Base-by-base conservation (phyloP, 495 filamentous ascomycete genomes). In the Neurospora pannonica region DNA sequence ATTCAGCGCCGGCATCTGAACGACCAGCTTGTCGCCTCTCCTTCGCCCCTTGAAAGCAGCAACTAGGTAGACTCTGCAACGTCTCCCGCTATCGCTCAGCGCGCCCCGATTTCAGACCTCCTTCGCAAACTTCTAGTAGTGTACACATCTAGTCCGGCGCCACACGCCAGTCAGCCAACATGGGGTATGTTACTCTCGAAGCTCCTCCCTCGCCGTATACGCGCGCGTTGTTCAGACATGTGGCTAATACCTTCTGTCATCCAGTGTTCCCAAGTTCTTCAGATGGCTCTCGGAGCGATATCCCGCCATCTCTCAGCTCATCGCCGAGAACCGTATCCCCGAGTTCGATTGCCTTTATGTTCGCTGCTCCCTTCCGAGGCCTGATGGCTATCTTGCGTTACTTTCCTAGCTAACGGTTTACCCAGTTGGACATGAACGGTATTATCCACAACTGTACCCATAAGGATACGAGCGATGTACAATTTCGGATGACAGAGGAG, bases 391-490 rank as follows among this genome's bases (percentile, higher is more conserved):
- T n/a, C 54, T 38, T 13, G 62, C 38, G 62, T 38, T 48, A 5
- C 21, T 73, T 42, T 24, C 70, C 38, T 39, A 37, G 74, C 80
- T 80, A 70, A 79, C 79, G 71, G 79, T 71, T 38, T 72, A n/a
- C 62, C 37, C 78, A 86, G 90, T 88, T 97, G 77, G 96, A 99
- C 78, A 98, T 98, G 97, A 98, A 99, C 82, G 97, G 96, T 75
- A 99, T 99, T 81, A 98, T 99, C 78, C 97, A 99, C 81, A 99
- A 99, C 81, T 99, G 97, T 81, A 98, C 97, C 72, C 97, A 99
- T 85, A 97, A 93, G 73, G 96, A 99, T 79, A 91, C 92, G 11
- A 94, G 93, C 72, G 94, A 94, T 75, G 90, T 95, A 4, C 95
- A 92, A 0, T 95, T 95, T 79, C 94, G 95, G 70, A 92, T 99